Evolutionary conservation across 352 stramenopile species (phyloP).

Genomic region (Globisporangium nodosum): DNA sequence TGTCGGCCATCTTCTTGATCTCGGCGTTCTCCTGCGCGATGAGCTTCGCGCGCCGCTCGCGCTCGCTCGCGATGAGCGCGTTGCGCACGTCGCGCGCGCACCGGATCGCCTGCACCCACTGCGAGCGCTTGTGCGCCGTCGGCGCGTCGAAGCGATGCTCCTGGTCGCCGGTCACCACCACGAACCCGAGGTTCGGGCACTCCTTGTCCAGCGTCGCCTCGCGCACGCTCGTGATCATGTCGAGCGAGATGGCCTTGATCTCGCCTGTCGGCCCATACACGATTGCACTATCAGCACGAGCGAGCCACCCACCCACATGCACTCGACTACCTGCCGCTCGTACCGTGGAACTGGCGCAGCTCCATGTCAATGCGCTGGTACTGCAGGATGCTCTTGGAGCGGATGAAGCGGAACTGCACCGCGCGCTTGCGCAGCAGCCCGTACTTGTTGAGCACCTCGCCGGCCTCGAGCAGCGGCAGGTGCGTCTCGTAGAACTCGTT

Average conservation of each 20-base stretch:
- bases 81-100: conserved; percentile 40
- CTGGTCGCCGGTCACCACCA: conserved; percentile 40
- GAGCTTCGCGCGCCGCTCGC: conserved; percentile 49
- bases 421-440: conserved; percentile 51
- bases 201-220: conserved; percentile 40
- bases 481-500: conserved; percentile 66
- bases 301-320: too few relatives aligned
- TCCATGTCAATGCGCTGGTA: conserved; percentile 64
- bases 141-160: conserved; percentile 58
- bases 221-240: conserved; percentile 50
- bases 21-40: conserved; percentile 57
- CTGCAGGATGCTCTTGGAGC: conserved; percentile 59
- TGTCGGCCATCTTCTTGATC: conserved; percentile 44
- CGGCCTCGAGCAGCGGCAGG: conserved; percentile 50
- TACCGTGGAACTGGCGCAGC: conserved; percentile 34
- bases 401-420: conserved; percentile 52
- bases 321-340: neutral
- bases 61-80: conserved; percentile 34
- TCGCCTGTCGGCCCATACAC: conserved; percentile 9
- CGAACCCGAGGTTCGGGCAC: conserved; percentile 42
- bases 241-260: conserved; percentile 62
- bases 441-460: conserved; percentile 68
- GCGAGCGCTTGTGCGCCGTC: conserved; percentile 34
- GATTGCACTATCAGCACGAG: too few relatives aligned
- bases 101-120: conserved; percentile 57